A percentile compares a stretch with the other conserved stretches of the same genome.
phyloP scores from a whole-genome alignment of 768 basidiomycete species.

The Xanthoconium purpureum region DNA sequence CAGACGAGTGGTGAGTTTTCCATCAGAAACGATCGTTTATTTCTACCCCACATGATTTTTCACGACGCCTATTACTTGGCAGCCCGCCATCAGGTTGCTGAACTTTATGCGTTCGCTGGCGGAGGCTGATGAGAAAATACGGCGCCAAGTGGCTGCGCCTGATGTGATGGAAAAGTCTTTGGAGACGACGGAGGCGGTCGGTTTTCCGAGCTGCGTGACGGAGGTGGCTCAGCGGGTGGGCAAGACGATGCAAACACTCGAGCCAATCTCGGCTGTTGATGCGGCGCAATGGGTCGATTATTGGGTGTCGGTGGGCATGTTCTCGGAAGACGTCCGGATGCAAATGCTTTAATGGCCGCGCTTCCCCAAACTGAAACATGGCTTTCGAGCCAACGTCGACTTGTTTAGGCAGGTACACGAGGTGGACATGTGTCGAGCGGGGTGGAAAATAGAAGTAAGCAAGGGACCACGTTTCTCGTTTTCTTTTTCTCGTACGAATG shows the following conservation, averaged over 20 bases:
- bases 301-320: slow-evolving; percentile 33
- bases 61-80: background rate
- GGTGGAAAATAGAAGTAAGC: background rate
- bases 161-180: background rate
- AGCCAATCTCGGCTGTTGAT: slow-evolving; percentile 25
- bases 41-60: background rate
- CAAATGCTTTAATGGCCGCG: background rate
- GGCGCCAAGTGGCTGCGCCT: background rate
- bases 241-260: slow-evolving; percentile 31
- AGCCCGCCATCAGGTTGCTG: slow-evolving; percentile 36
- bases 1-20: slow-evolving; percentile 28
- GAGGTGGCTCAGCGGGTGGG: slow-evolving; percentile 32
- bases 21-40: slow-evolving; percentile 9
- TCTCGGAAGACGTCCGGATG: background rate
- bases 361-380: background rate
- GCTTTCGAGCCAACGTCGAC: background rate
- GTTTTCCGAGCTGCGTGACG: slow-evolving; percentile 21
- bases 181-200: background rate
- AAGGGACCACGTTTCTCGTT: background rate
- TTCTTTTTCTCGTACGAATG: background rate
- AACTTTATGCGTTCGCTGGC: slow-evolving; percentile 25
- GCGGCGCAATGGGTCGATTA: slow-evolving; percentile 38
- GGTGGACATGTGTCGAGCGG: background rate
- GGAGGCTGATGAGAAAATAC: slow-evolving; percentile 12
- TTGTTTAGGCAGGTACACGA: slow-evolving; percentile 3